Evolutionary conservation across 768 basidiomycete species (phyloP).

Genomic region (Chalciporus piperatus): DNA sequence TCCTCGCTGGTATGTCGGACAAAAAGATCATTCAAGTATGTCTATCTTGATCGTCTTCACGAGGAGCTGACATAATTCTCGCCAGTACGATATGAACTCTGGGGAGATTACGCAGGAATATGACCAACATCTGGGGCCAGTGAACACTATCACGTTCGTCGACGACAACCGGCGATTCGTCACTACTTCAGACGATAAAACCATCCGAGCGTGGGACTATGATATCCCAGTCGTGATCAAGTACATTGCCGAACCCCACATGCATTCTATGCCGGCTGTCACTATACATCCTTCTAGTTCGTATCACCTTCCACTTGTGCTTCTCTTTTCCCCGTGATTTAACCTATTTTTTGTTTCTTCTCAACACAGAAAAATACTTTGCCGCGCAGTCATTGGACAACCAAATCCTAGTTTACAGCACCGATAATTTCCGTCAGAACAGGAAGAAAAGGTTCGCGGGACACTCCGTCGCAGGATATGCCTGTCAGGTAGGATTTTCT

Average conservation of each 20-base stretch:
- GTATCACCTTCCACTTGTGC: slow-evolving; percentile 34
- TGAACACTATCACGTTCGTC: slow-evolving; percentile 98
- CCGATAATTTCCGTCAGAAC: slow-evolving; percentile 98
- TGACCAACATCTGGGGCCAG: slow-evolving; percentile 96
- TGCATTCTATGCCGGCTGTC: slow-evolving; percentile 99
- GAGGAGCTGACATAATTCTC: slow-evolving; percentile 2
- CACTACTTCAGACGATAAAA: slow-evolving; percentile 98
- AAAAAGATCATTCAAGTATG: slow-evolving; percentile 97
- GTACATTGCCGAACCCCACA: slow-evolving; percentile 97
- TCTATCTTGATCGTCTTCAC: neutral
- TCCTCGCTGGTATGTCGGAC: slow-evolving; percentile 98
- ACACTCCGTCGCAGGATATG: slow-evolving; percentile 95
- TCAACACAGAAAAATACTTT: slow-evolving; percentile 80
- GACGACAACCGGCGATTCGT: slow-evolving; percentile 97
- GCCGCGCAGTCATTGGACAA: slow-evolving; percentile 98
- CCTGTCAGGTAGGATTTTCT: slow-evolving; percentile 95
- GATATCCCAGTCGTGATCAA: slow-evolving; percentile 99
- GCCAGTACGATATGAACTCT: slow-evolving; percentile 90
- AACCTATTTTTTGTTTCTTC: slow-evolving; percentile 16
- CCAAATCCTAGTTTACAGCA: slow-evolving; percentile 95
- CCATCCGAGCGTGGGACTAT: slow-evolving; percentile 98
- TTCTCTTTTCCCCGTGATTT: slow-evolving; percentile 1
- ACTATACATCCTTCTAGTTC: slow-evolving; percentile 91
- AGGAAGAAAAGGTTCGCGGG: slow-evolving; percentile 98
- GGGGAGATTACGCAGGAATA: slow-evolving; percentile 98